Evolutionary conservation across 768 basidiomycete species (phyloP).

Genomic region (Suillus fuscotomentosus): DNA sequence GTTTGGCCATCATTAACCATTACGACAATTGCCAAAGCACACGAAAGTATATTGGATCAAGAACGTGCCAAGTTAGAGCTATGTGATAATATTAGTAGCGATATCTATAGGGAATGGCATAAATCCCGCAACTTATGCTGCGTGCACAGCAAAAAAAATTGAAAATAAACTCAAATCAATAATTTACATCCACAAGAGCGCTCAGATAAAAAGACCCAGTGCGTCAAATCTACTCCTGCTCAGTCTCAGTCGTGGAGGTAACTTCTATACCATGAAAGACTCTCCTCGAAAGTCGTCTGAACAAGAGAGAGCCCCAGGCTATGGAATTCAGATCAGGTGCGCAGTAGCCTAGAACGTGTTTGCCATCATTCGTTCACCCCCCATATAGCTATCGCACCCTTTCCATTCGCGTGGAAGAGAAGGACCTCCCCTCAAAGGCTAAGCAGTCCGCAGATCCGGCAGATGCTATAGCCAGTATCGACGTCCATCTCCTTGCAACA

Average conservation of each 20-base stretch:
- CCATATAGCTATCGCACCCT: conserved; percentile 41
- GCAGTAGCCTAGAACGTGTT: neutral
- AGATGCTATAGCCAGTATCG: conserved; percentile 42
- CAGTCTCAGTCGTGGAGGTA: neutral
- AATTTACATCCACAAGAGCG: neutral
- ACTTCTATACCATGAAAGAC: neutral
- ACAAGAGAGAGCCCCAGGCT: conserved; percentile 13
- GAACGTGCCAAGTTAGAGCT: too few species aligned
- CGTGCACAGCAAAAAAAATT: conserved; percentile 1
- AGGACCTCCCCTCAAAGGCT: conserved; percentile 14
- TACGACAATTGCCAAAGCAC: neutral
- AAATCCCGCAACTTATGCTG: conserved; percentile 20
- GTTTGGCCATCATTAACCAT: neutral
- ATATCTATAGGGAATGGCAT: conserved; percentile 20
- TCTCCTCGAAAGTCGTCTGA: conserved; percentile 16
- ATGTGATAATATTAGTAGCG: conserved; percentile 1
- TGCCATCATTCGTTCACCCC: neutral
- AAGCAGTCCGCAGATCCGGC: conserved; percentile 31
- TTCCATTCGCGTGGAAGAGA: conserved; percentile 41
- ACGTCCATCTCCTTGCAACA: conserved; percentile 43
- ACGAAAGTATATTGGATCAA: too few species aligned
- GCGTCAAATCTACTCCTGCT: neutral
- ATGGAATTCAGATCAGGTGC: conserved; percentile 32
- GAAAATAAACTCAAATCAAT: neutral
- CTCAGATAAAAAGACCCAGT: conserved; percentile 18